phyloP scores from a whole-genome alignment of 441 rosid species.

The Capsella rubella region DNA sequence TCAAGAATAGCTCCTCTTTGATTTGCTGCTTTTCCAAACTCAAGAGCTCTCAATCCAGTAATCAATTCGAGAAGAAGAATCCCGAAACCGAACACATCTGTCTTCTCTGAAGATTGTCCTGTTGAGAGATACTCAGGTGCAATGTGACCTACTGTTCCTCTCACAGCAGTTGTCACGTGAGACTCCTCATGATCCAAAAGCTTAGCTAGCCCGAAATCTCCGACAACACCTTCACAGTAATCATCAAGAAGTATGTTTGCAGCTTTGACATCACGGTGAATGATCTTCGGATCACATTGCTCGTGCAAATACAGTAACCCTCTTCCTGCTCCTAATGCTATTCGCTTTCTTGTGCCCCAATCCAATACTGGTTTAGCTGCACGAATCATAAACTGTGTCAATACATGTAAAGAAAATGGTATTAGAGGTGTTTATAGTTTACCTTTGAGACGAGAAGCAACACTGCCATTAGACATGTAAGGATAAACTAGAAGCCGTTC shows the following conservation, averaged over 20 bases:
- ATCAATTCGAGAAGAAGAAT: conserved; percentile 85
- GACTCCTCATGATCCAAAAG: conserved; percentile 85
- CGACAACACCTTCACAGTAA: conserved; percentile 80
- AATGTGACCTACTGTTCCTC: conserved; percentile 94
- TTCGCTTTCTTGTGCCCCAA: conserved; percentile 88
- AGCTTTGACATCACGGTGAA: conserved; percentile 92
- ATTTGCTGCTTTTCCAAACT: conserved; percentile 78
- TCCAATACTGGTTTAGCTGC: conserved; percentile 80
- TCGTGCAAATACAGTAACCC: conserved; percentile 83
- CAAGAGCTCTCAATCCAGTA: conserved; percentile 82
- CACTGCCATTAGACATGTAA: conserved; percentile 97
- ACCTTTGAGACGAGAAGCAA: conserved; percentile 89
- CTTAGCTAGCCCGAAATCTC: conserved; percentile 96
- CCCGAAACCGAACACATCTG: conserved; percentile 95
- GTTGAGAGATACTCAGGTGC: conserved; percentile 95
- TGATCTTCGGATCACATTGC: conserved; percentile 88
- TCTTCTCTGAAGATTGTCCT: conserved; percentile 94
- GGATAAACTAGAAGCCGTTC: conserved; percentile 90
- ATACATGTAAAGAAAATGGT: not conserved
- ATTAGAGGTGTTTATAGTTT: not conserved
- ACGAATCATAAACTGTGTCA: conserved; percentile 20
- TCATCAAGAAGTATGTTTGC: conserved; percentile 94
- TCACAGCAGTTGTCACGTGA: conserved; percentile 91
- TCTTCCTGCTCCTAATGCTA: conserved; percentile 88
- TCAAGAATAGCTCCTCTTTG: conserved; percentile 92